A percentile compares a stretch with the other conserved stretches of the same genome.
phyloP scores from a whole-genome alignment of 805 yeast species.

The Kregervanrija pseudodelftensis region DNA sequence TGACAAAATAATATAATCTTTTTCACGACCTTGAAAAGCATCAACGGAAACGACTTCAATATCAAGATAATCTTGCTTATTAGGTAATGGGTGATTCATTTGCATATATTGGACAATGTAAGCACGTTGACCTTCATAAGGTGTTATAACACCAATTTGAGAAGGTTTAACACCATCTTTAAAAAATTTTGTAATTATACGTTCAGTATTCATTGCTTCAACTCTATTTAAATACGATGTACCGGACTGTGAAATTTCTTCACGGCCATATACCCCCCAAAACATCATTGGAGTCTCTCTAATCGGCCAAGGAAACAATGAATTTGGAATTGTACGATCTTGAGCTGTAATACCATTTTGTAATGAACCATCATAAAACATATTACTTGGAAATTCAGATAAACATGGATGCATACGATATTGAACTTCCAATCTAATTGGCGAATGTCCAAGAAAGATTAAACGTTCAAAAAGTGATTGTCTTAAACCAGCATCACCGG shows the following conservation, averaged over 20 bases:
- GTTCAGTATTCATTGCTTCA: slow-evolving; percentile 86
- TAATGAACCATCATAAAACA: slow-evolving; percentile 87
- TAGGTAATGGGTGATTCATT: slow-evolving; percentile 55
- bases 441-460: slow-evolving; percentile 73
- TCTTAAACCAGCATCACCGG: slow-evolving; percentile 78
- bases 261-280: slow-evolving; percentile 85
- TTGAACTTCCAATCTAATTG: slow-evolving; percentile 83
- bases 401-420: slow-evolving; percentile 91
- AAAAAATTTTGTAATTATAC: slow-evolving; percentile 63
- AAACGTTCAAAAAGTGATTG: slow-evolving; percentile 87
- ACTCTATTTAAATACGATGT: slow-evolving; percentile 76
- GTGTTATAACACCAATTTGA: slow-evolving; percentile 89
- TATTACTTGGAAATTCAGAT: slow-evolving; percentile 81
- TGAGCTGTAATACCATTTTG: slow-evolving; percentile 87
- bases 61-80: slow-evolving; percentile 54
- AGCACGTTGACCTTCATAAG: slow-evolving; percentile 90
- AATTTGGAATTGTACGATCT: slow-evolving; percentile 48
- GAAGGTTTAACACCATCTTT: slow-evolving; percentile 70
- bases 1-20: slow-evolving; percentile 43
- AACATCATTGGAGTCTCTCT: slow-evolving; percentile 87
- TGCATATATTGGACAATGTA: slow-evolving; percentile 74
- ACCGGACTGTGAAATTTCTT: slow-evolving; percentile 79
- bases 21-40: slow-evolving; percentile 56
- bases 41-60: slow-evolving; percentile 84
- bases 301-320: slow-evolving; percentile 89